Evolutionary conservation across 495 filamentous ascomycete species (phyloP).

Genomic region (Emericellopsis terricola): DNA sequence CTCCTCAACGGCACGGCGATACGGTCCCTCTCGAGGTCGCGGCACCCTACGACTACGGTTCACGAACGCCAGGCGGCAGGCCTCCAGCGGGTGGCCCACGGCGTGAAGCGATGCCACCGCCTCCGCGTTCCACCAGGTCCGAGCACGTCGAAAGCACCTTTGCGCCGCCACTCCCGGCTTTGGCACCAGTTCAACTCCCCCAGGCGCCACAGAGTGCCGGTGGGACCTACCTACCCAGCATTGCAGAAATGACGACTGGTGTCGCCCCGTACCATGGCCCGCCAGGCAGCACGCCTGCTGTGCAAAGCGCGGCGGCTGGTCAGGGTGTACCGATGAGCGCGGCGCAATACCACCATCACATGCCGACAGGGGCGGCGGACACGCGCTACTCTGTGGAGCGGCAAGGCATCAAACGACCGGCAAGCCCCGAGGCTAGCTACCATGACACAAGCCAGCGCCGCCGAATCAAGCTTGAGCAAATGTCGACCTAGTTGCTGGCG

Average conservation of each 20-base stretch:
- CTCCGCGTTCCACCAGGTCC: constrained; percentile 1
- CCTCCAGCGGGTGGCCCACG: constrained; percentile 9
- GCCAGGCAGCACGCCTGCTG: constrained; percentile 11
- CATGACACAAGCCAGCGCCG: neutral
- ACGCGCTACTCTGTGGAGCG: constrained; percentile 12
- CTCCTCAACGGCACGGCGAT: constrained; percentile 1
- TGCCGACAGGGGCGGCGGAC: constrained; percentile 18
- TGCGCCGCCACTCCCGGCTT: constrained; percentile 8
- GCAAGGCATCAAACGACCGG: constrained; percentile 17
- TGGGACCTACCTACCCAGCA: constrained; percentile 28
- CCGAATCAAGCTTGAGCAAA: neutral
- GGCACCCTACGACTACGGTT: no score
- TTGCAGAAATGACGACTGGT: constrained; percentile 36
- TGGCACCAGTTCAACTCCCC: constrained; percentile 27
- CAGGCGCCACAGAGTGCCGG: constrained; percentile 10
- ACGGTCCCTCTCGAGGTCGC: no score
- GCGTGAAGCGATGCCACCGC: neutral
- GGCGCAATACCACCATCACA: constrained; percentile 13
- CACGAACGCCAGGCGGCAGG: no score
- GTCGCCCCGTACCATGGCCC: constrained; percentile 34
- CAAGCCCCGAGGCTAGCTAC: constrained; percentile 16
- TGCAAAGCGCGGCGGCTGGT: no score
- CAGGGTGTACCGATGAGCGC: neutral
- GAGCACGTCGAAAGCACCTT: constrained; percentile 11
- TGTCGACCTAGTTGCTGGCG: neutral